Evolutionary conservation across 208 protist genomes (phyloP).

Genomic region (Herpetomonas tarakana): DNA sequence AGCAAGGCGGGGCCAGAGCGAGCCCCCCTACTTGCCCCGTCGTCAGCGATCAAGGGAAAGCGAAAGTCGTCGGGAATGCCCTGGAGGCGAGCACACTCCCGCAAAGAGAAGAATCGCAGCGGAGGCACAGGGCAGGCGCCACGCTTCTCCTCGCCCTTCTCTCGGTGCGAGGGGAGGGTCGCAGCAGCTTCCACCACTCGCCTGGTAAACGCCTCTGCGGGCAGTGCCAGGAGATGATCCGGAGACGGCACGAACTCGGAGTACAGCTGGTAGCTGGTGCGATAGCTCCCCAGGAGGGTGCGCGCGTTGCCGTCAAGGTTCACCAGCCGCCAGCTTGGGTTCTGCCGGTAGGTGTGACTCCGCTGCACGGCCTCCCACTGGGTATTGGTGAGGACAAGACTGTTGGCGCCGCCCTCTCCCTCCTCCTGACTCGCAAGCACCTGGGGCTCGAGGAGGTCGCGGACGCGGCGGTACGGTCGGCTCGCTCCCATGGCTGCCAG

Average conservation of each 20-base stretch:
- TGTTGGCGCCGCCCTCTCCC: background rate
- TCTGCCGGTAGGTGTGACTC: slow-evolving; percentile 44
- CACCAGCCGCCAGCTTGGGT: slow-evolving; percentile 44
- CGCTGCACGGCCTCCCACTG: slow-evolving; percentile 55
- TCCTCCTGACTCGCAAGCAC: background rate
- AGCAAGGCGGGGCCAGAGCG: background rate
- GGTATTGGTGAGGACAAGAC: slow-evolving; percentile 19
- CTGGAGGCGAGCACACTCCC: slow-evolving; percentile 74
- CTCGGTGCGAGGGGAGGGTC: background rate
- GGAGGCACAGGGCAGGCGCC: slow-evolving; percentile 3
- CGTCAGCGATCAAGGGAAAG: slow-evolving; percentile 15
- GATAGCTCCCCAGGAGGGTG: slow-evolving; percentile 67
- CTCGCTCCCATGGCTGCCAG: slow-evolving; percentile 7
- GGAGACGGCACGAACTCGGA: slow-evolving; percentile 65
- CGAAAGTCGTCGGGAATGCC: slow-evolving; percentile 63
- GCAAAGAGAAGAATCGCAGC: slow-evolving; percentile 60
- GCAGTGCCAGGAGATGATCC: background rate
- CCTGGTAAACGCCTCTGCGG: background rate
- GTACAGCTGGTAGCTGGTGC: slow-evolving; percentile 65
- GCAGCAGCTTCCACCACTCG: background rate
- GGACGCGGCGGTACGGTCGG: slow-evolving; percentile 7
- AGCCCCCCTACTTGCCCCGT: background rate
- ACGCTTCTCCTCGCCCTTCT: background rate
- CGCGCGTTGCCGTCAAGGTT: slow-evolving; percentile 44
- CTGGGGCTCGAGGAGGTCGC: slow-evolving; percentile 3